Evolutionary conservation across 2,329 filamentous ascomycete genomes (phyloP).

Genomic region (Sarocladiaceae sp.): DNA sequence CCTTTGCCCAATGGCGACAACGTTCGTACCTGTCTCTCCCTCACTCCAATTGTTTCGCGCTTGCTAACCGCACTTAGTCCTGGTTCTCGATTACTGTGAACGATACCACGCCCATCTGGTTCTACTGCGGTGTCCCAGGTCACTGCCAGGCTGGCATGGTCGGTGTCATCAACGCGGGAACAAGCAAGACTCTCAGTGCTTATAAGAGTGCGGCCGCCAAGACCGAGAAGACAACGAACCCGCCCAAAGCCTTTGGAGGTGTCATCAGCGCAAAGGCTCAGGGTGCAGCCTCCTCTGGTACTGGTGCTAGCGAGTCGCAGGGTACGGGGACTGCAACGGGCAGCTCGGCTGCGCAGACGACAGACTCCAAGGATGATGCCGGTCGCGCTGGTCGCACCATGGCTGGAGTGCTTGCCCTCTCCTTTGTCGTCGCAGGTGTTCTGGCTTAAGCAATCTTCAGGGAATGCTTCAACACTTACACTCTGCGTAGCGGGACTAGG

Average conservation of each 20-base stretch:
- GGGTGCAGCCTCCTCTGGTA: neutral
- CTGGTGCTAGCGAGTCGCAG: neutral
- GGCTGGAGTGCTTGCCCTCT: neutral
- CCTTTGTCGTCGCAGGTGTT: neutral
- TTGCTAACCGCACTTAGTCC: neutral
- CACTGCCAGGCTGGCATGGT: constrained; percentile 47
- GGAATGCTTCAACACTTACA: too few species aligned
- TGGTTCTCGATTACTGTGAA: constrained; percentile 28
- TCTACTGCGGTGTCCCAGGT: constrained; percentile 24
- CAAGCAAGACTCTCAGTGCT: constrained; percentile 23
- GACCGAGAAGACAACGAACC: constrained; percentile 22
- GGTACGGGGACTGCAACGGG: neutral
- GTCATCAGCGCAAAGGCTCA: neutral
- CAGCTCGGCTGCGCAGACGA: neutral
- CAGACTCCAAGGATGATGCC: neutral
- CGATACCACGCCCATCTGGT: constrained; percentile 26
- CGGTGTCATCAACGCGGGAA: constrained; percentile 40
- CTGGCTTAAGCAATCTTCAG: neutral
- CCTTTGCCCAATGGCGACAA: constrained; percentile 24
- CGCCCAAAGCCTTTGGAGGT: constrained; percentile 26
- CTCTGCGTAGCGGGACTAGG: too few species aligned
- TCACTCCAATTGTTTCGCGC: neutral
- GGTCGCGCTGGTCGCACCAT: neutral
- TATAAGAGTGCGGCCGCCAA: constrained; percentile 28
- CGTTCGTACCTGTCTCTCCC: constrained; percentile 19